Evolutionary conservation across 208 protist species (phyloP), one percentile per base, ranked within the genome.

Genomic region (Wallacemonas sp.): DNA sequence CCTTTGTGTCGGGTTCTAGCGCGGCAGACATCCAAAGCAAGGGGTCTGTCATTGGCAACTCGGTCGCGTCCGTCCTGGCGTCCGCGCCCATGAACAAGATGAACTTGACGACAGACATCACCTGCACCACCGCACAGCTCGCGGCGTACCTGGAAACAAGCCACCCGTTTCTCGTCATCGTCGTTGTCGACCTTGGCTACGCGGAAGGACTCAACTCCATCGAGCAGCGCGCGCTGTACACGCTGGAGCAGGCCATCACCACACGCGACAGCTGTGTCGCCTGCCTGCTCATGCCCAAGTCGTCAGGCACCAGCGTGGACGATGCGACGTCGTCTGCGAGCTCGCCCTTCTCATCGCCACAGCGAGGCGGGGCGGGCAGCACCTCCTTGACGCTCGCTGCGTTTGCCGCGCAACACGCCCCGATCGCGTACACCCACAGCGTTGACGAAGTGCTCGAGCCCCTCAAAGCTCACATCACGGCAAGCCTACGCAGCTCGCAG

Each of bases 61-160:
- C 71, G 27, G 61, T 88, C 32, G 76, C 68, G 8, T 32, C 64
- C 9, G 70, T 88, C 14, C 63, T 88, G 29, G 69, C 76, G 9
- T 55, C 68, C 44, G 52, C 82, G 2, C 72, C 78, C 6, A 73
- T 88, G 33, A 78, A 68, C 6, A 68, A 58, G 23, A 60, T 80
- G 78, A 74, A 70, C 52, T 68, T 88, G 34, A 19, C 67, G 2
- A 64, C 82, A 1, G 74, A 66, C 47, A 61, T 88, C 41, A 80
- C 78, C 23, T 78, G 75, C 14, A 73, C 72, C 23, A 64, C 75
- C 0, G 68, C 82, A 27, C 75, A 80, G 70, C 67, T 88, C 19
- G 58, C 41, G 11, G n/a, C 63, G 12, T 61, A 56, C 19, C 70
- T 88, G 26, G 58, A 65, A 29, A 43, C 49, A 14, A 55, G 27